A percentile compares a stretch with the other conserved stretches of the same genome.
phyloP scores from a whole-genome alignment of 2,329 filamentous ascomycete genomes.

The Cytospora mali region DNA sequence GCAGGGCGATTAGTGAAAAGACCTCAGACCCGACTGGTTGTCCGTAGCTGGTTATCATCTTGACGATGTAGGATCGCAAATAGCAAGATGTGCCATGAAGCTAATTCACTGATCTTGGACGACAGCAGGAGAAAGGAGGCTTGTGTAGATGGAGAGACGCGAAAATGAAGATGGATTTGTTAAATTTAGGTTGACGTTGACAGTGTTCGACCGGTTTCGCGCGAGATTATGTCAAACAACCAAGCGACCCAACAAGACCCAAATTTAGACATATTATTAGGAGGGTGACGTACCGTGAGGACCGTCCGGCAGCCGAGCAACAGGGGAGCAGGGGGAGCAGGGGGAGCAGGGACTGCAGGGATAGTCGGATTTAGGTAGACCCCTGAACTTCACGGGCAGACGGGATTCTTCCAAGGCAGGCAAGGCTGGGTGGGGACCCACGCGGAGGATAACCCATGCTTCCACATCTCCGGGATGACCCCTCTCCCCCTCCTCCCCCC shows the following conservation, averaged over 20 bases:
- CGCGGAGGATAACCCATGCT: background rate
- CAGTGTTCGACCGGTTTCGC: conserved; percentile 15
- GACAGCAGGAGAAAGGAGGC: background rate
- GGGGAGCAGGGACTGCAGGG: too few relatives aligned
- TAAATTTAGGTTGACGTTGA: conserved; percentile 25
- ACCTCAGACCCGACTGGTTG: conserved; percentile 77
- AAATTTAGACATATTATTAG: conserved; percentile 11
- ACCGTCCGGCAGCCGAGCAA: too few relatives aligned
- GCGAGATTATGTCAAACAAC: conserved; percentile 23
- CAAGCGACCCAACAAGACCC: conserved; percentile 1
- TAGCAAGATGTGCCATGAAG: conserved; percentile 19
- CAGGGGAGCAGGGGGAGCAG: too few relatives aligned
- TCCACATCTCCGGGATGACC: too few relatives aligned
- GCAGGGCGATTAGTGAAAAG: conserved; percentile 73
- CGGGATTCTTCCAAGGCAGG: too few relatives aligned
- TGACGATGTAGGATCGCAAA: conserved; percentile 17
- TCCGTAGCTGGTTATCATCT: conserved; percentile 29
- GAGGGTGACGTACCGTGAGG: background rate
- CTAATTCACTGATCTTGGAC: conserved; percentile 7
- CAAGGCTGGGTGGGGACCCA: too few relatives aligned
- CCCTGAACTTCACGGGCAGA: too few relatives aligned
- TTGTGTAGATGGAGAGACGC: background rate
- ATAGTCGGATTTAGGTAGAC: too few relatives aligned
- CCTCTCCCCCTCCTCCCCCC: too few relatives aligned
- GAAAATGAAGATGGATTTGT: conserved; percentile 24